A percentile compares a stretch with the other conserved stretches of the same genome.
Conservation (phyloP, 768 basidiomycete species). For the Trametes villosa region DNA sequence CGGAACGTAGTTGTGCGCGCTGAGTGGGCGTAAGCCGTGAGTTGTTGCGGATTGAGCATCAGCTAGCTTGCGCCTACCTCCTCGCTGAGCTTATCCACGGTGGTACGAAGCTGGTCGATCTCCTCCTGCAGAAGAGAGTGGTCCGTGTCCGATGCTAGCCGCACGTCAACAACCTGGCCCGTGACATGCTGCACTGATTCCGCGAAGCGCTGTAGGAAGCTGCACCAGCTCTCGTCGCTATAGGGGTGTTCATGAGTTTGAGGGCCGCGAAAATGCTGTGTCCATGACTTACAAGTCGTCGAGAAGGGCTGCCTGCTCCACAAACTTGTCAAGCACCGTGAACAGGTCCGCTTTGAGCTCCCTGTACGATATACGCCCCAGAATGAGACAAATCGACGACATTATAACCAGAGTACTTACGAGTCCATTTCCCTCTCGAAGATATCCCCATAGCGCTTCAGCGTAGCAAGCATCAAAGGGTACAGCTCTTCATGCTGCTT, state of each 20-base stretch:
- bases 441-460: constrained; percentile 58
- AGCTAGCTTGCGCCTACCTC: constrained; percentile 51
- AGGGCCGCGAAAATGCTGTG: not conserved
- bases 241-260: not conserved
- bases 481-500: constrained; percentile 67
- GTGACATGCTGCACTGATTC: constrained; percentile 68
- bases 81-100: constrained; percentile 65
- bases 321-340: constrained; percentile 64
- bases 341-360: constrained; percentile 64
- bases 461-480: constrained; percentile 60
- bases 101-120: constrained; percentile 57
- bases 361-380: constrained; percentile 43
- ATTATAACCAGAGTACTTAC: constrained; percentile 51
- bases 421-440: constrained; percentile 61
- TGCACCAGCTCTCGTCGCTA: constrained; percentile 69
- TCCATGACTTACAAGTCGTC: constrained; percentile 57
- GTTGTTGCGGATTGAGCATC: too few species aligned
- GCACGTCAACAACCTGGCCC: constrained; percentile 63
- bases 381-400: not conserved
- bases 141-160: constrained; percentile 43
- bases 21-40: too few species aligned
- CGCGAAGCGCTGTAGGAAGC: constrained; percentile 63
- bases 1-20: constrained; percentile 55
- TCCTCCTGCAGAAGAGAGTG: constrained; percentile 60
- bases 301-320: constrained; percentile 60